Evolutionary conservation across 1,139 yeast genomes (phyloP).

Genomic region (Geotrichum cucujoidarum): DNA sequence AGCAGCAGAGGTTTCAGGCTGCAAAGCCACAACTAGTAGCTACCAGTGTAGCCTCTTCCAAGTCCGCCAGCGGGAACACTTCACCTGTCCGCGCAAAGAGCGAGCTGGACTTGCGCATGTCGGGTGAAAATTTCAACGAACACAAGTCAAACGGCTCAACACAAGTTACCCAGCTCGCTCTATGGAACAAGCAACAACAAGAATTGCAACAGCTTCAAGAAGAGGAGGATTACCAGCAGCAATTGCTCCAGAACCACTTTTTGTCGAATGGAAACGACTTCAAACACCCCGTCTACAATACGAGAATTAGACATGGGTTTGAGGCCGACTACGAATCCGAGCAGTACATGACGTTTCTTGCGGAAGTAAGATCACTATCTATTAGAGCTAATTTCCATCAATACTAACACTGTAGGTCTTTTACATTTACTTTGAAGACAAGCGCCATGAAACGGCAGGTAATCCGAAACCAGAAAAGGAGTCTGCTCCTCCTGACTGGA

Average conservation of each 20-base stretch:
- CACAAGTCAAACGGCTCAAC: conserved; percentile 2
- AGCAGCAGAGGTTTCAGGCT: conserved; percentile 4
- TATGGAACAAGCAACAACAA: conserved; percentile 8
- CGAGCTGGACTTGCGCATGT: not conserved
- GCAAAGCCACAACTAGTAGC: conserved; percentile 4
- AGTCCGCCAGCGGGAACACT: not conserved
- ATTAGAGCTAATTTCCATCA: not conserved
- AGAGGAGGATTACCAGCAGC: conserved; percentile 5
- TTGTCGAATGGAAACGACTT: conserved; percentile 2
- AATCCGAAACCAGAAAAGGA: conserved; percentile 59
- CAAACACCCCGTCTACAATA: conserved; percentile 25
- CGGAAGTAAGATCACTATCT: conserved; percentile 38
- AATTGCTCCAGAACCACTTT: not conserved
- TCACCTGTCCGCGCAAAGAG: conserved; percentile 2
- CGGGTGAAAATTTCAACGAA: not conserved
- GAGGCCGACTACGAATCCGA: conserved; percentile 61
- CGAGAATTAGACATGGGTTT: conserved; percentile 63
- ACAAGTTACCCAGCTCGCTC: not conserved
- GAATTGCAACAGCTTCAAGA: conserved; percentile 10
- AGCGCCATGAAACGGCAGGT: conserved; percentile 87
- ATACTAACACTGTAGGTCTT: conserved; percentile 44
- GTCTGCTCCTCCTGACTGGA: conserved; percentile 74
- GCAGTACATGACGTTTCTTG: conserved; percentile 59
- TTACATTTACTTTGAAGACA: conserved; percentile 78
- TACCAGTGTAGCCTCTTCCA: not conserved